Evolutionary conservation across 202 grass and related monocot species (phyloP), one percentile per base, ranked within the genome.

Genomic region (Brachypodium distachyon): DNA sequence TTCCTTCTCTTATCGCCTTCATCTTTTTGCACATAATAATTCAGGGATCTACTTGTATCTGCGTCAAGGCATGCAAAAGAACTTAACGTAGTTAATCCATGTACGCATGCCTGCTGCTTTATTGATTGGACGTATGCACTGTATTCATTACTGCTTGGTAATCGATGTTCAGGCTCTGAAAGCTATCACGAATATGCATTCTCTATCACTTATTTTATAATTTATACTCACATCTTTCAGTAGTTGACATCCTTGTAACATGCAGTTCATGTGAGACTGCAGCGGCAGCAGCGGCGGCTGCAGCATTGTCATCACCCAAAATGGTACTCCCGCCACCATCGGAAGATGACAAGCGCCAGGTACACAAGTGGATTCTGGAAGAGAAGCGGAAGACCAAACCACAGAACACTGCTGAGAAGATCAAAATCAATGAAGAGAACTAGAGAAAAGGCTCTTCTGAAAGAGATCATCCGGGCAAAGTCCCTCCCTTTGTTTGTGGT

Each of bases 301-400:
- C 80, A 71, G 64, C 86, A n/a, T 75, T 83, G 37, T 52, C 74
- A 12, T 27, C 76, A 58, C 64, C 84, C 49, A 68, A 73, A 73
- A 77, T 64, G 65, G 79, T 90, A 40, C 84, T 86, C 21, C 80
- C 91, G 70, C 87, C 91, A 73, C 77, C 92, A 52, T 78, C 94
- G 0, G 76, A 91, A 72, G 89, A 97, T 34, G 84, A 97, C 19
- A 84, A 94, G 64, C 82, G 81, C n/a, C 72, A 94, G 60, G 46
- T 97, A 26, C 94, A 78, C 69, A 90, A 90, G 56, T 97, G 94
- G 94, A 97, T 97, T 74, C 76, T 97, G 40, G 86, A 97, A 86
- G 94, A 94, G 74, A 92, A 86, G 75, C 79, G 91, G 67, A 97
- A 94, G 77, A 76, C 86, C 72, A 94, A 87, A 78, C 89, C 94